These are phyloP conservation scores for Populus deltoides DNA, from an alignment of 345 rosid genomes.

Conservation along the genomic window DNA sequence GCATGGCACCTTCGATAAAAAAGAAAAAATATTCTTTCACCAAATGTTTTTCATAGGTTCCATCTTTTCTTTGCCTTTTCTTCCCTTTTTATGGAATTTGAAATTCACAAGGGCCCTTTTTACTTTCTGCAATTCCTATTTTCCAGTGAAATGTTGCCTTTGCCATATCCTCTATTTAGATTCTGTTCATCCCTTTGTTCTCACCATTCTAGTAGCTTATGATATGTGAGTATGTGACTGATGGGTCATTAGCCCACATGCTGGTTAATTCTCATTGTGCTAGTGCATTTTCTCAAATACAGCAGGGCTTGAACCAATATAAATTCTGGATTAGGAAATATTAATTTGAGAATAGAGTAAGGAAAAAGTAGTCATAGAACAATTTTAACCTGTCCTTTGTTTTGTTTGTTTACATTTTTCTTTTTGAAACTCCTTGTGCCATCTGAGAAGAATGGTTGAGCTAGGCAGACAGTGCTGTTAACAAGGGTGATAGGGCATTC, in stretches of 20 bases:
- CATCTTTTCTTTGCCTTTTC: background rate
- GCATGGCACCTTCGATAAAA: background rate
- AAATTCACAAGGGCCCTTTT: conserved; percentile 8
- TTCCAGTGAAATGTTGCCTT: conserved; percentile 6
- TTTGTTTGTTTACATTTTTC: background rate
- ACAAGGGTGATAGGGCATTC: conserved; percentile 19
- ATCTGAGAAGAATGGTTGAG: background rate
- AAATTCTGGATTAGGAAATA: too few relatives aligned
- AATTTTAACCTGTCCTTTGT: background rate
- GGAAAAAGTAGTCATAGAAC: background rate
- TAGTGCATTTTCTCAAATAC: background rate
- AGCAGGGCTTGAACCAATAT: background rate
- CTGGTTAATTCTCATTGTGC: conserved; percentile 3
- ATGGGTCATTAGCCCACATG: conserved; percentile 11
- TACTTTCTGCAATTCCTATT: background rate
- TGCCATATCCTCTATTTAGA: background rate
- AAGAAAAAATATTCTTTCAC: conserved; percentile 3
- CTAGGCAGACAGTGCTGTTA: conserved; percentile 18
- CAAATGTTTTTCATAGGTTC: background rate
- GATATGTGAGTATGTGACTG: conserved; percentile 1
- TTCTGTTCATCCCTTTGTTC: background rate
- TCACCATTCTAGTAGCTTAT: background rate
- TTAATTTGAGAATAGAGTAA: background rate
- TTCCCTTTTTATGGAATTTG: conserved; percentile 3
- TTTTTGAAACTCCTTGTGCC: too few relatives aligned